These are phyloP conservation scores for Penicillium janthinellum DNA, from an alignment of 2,329 filamentous ascomycete genomes.

Conservation along the genomic window DNA sequence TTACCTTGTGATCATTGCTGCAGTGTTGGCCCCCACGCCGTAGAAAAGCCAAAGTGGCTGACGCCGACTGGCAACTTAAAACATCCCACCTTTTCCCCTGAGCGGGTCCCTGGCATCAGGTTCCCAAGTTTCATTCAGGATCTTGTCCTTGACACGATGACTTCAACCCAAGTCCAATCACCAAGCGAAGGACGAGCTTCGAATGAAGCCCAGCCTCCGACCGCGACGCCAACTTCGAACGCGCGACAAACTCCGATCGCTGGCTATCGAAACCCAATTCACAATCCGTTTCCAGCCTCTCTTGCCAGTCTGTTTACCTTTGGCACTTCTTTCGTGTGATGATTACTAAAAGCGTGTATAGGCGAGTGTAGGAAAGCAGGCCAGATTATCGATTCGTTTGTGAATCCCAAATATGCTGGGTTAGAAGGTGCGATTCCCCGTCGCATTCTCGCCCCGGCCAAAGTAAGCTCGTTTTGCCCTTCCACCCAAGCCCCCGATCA, in stretches of 20 bases:
- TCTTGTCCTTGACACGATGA: background rate
- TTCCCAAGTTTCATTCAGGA: background rate
- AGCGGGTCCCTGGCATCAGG: background rate
- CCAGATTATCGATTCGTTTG: conserved; percentile 89
- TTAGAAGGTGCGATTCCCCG: conserved; percentile 95
- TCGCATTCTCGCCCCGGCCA: conserved; percentile 80
- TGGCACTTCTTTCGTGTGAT: conserved; percentile 11
- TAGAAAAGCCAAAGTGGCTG: background rate
- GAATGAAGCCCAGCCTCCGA: background rate
- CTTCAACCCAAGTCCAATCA: background rate
- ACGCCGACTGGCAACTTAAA: background rate
- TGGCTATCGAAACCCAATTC: conserved; percentile 27
- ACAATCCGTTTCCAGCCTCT: conserved; percentile 49
- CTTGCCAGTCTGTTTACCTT: conserved; percentile 42
- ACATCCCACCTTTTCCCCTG: background rate
- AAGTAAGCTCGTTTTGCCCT: conserved; percentile 55
- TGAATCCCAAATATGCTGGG: conserved; percentile 87
- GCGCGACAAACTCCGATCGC: background rate
- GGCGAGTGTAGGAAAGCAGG: conserved; percentile 95
- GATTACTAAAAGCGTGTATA: conserved; percentile 44
- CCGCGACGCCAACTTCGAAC: background rate
- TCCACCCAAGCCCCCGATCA: background rate
- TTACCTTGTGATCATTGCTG: background rate
- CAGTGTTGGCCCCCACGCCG: background rate
- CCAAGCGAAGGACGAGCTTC: background rate